Evolutionary conservation across 2,329 filamentous ascomycete species (phyloP).

Genomic region (Aspergillus novofumigatus): DNA sequence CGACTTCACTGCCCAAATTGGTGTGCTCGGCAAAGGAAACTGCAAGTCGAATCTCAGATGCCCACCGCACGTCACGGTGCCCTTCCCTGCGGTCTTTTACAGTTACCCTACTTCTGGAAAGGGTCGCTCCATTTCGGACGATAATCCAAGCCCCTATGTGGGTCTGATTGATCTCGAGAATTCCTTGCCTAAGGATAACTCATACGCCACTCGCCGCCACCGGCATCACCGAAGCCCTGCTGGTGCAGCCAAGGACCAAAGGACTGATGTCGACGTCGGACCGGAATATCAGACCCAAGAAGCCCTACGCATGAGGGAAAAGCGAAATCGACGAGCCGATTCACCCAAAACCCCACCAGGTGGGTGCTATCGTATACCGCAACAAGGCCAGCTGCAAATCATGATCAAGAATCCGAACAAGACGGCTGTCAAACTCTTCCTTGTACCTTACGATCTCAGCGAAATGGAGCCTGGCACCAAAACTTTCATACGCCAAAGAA

Average conservation of each 20-base stretch:
- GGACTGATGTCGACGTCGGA: constrained; percentile 7
- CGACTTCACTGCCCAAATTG: constrained; percentile 91
- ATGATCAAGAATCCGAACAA: constrained; percentile 98
- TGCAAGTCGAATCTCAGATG: constrained; percentile 83
- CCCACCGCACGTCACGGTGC: constrained; percentile 82
- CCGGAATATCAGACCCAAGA: constrained; percentile 21
- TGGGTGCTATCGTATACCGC: constrained; percentile 88
- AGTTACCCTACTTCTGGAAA: constrained; percentile 71
- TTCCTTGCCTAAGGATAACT: constrained; percentile 55
- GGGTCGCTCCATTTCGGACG: constrained; percentile 63
- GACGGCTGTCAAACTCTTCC: constrained; percentile 91
- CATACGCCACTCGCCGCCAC: constrained; percentile 34
- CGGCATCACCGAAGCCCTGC: constrained; percentile 33
- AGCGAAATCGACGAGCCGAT: constrained; percentile 56
- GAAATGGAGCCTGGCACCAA: constrained; percentile 94
- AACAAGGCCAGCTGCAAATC: constrained; percentile 91
- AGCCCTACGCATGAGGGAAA: constrained; percentile 48
- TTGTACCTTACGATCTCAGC: constrained; percentile 85
- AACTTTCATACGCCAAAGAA: constrained; percentile 91
- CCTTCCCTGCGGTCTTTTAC: constrained; percentile 94
- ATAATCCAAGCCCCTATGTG: constrained; percentile 93
- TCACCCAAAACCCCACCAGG: constrained; percentile 69
- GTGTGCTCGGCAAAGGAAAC: constrained; percentile 81
- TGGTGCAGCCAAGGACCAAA: constrained; percentile 7
- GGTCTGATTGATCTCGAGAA: constrained; percentile 90